These are phyloP conservation scores for Epichloe amarillans DNA, from an alignment of 2,329 filamentous ascomycete genomes.

Conservation along the genomic window DNA sequence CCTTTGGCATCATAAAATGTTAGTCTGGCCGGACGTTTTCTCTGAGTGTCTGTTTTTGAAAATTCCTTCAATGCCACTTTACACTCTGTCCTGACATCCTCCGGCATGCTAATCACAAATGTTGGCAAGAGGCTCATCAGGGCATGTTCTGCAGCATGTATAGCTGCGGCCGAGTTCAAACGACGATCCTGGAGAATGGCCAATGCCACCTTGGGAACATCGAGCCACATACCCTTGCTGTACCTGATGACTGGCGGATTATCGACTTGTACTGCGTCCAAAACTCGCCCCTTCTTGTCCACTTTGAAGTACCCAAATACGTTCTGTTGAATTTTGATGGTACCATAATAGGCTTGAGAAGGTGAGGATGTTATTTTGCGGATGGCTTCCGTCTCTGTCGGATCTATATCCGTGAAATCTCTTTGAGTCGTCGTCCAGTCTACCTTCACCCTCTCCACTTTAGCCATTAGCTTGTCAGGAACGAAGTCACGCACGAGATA, in stretches of 20 bases:
- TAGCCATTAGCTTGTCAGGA: conserved; percentile 67
- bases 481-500: conserved; percentile 86
- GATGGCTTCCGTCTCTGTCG: conserved; percentile 81
- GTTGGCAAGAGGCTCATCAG: conserved; percentile 77
- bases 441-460: conserved; percentile 78
- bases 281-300: conserved; percentile 70
- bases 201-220: conserved; percentile 68
- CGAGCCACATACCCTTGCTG: conserved; percentile 90
- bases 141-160: conserved; percentile 91
- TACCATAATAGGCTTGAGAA: conserved; percentile 69
- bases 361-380: conserved; percentile 50
- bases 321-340: conserved; percentile 72
- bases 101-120: conserved; percentile 79
- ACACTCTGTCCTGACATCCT: conserved; percentile 89
- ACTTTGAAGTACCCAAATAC: conserved; percentile 97
- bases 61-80: conserved; percentile 85
- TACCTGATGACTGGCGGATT: conserved; percentile 79
- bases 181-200: conserved; percentile 60
- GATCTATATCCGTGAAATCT: conserved; percentile 89
- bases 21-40: conserved; percentile 75
- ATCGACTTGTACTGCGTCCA: conserved; percentile 86
- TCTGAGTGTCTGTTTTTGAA: conserved; percentile 49
- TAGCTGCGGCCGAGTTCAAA: conserved; percentile 74
- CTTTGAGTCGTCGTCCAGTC: conserved; percentile 92
- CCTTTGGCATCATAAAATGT: conserved; percentile 96